Conservation (phyloP, 2,329 filamentous ascomycete genomes). For the Dothistroma septosporum region DNA sequence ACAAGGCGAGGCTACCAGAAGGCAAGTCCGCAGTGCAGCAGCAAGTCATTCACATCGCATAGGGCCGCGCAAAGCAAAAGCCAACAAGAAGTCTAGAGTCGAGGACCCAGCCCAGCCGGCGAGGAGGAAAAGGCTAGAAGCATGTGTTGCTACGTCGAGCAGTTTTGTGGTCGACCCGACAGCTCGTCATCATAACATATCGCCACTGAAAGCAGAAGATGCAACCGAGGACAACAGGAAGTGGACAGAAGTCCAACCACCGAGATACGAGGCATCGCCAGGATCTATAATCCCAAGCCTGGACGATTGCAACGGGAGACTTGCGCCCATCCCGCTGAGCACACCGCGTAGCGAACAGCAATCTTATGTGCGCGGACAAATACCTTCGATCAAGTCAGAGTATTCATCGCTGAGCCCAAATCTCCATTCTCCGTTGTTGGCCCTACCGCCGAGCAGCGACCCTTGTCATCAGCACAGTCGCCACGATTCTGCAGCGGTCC, state of each 20-base stretch:
- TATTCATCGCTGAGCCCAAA: background rate
- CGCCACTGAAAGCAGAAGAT: background rate
- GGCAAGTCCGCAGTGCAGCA: conserved; percentile 23
- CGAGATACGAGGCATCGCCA: background rate
- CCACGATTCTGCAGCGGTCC: background rate
- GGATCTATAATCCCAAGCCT: background rate
- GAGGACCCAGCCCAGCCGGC: background rate
- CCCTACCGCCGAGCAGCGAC: background rate
- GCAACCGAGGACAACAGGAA: background rate
- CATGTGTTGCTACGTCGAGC: background rate
- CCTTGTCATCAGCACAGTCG: background rate
- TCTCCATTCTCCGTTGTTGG: background rate
- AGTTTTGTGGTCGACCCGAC: background rate
- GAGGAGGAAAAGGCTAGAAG: background rate
- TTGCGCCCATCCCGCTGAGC: background rate
- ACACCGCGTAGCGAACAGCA: background rate
- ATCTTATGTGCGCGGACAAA: background rate
- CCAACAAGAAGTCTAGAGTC: conserved; percentile 1
- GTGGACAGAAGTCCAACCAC: background rate
- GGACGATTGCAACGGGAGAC: background rate
- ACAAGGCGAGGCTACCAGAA: conserved; percentile 18
- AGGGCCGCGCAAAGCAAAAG: conserved; percentile 23
- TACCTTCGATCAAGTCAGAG: background rate
- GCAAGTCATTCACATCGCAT: conserved; percentile 22
- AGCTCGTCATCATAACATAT: background rate